Conservation (phyloP, 1,139 yeast genomes). For the Blastobotrys elegans region DNA sequence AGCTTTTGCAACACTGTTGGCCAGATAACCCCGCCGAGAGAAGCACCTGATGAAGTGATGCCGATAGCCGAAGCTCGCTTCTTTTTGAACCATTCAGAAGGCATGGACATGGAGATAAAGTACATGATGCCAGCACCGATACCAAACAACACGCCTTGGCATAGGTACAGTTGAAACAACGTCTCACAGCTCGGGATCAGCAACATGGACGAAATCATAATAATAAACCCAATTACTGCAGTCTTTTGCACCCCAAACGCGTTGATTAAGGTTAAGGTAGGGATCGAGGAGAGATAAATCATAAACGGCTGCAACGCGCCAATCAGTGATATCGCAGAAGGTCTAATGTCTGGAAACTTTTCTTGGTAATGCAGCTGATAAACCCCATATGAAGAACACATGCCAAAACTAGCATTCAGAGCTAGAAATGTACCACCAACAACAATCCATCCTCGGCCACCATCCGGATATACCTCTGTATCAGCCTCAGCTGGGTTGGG, state of each 20-base stretch:
- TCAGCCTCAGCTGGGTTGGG: constrained; percentile 13
- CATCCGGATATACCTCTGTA: constrained; percentile 22
- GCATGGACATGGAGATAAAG: constrained; percentile 55
- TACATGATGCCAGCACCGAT: constrained; percentile 53
- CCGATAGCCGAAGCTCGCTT: constrained; percentile 60
- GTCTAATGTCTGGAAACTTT: constrained; percentile 40
- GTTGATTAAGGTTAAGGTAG: constrained; percentile 51
- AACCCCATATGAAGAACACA: constrained; percentile 51
- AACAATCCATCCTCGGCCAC: constrained; percentile 27
- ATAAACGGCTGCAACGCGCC: constrained; percentile 50
- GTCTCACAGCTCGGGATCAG: constrained; percentile 44
- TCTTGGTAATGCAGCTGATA: constrained; percentile 48
- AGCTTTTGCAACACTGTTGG: constrained; percentile 54
- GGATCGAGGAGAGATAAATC: constrained; percentile 43
- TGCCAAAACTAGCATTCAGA: constrained; percentile 36
- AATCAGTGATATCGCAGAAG: constrained; percentile 42
- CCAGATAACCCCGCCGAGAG: constrained; percentile 60
- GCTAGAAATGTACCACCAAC: constrained; percentile 24
- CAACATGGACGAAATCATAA: constrained; percentile 44
- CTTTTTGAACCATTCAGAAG: constrained; percentile 57
- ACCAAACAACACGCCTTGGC: constrained; percentile 56
- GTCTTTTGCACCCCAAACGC: constrained; percentile 33
- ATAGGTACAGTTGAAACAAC: constrained; percentile 52
- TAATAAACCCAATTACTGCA: constrained; percentile 42
- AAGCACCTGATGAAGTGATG: constrained; percentile 60